These are phyloP conservation scores for Diaporthe sp. DNA, from an alignment of 2,329 filamentous ascomycete species.

Conservation along the genomic window DNA sequence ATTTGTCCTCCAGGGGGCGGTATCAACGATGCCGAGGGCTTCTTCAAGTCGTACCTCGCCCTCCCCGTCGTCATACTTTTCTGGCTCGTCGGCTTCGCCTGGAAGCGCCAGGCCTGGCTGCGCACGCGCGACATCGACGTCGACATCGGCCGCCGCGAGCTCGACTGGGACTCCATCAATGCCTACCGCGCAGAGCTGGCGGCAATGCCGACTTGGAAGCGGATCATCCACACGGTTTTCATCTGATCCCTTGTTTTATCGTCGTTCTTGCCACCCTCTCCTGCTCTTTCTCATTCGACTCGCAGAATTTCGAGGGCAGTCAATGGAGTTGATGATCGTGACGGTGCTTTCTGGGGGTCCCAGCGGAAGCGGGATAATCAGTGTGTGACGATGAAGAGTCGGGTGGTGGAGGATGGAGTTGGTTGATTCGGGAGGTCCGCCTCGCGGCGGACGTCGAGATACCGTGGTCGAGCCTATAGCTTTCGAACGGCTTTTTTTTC, in stretches of 20 bases:
- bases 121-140: constrained; percentile 74
- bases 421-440: too few relatives aligned
- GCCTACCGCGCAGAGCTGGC: constrained; percentile 60
- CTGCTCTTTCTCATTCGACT: not conserved
- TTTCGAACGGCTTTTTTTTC: not conserved
- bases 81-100: constrained; percentile 69
- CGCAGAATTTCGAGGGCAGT: too few relatives aligned
- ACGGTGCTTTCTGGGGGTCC: not conserved
- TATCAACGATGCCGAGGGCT: constrained; percentile 58
- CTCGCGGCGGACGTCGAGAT: not conserved
- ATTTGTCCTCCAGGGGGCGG: constrained; percentile 50
- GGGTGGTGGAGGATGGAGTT: not conserved
- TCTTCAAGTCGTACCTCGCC: constrained; percentile 69
- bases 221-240: constrained; percentile 51
- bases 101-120: constrained; percentile 74
- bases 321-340: not conserved
- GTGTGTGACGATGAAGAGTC: not conserved
- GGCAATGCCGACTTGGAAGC: constrained; percentile 61
- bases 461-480: not conserved
- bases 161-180: constrained; percentile 73
- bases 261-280: not conserved
- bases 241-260: constrained; percentile 21
- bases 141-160: constrained; percentile 73
- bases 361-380: not conserved
- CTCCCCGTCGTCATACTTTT: constrained; percentile 68